A percentile compares a stretch with the other conserved stretches of the same genome.
Conservation (phyloP, 2,329 filamentous ascomycete species). For the Colletotrichum sojae region DNA sequence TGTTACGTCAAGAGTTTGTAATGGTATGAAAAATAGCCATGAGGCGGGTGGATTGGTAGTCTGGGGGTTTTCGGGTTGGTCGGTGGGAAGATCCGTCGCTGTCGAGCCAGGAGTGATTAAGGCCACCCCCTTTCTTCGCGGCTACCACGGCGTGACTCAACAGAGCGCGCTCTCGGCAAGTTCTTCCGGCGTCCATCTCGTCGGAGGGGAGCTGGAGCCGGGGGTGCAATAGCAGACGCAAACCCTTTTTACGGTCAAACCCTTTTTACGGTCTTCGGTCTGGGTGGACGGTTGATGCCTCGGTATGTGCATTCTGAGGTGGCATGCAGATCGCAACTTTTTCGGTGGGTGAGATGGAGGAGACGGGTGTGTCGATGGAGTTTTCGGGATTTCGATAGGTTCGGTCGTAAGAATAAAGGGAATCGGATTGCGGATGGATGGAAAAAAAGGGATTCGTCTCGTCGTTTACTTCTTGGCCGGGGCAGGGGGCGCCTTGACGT, state of each 20-base stretch:
- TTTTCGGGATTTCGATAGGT: neutral
- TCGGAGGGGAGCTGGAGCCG: neutral
- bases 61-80: neutral
- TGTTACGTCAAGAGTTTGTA: slow-evolving; percentile 23
- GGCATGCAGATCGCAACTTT: slow-evolving; percentile 7
- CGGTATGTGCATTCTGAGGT: slow-evolving; percentile 11
- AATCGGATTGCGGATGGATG: slow-evolving; percentile 16
- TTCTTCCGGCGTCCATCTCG: slow-evolving; percentile 18
- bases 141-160: neutral
- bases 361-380: neutral
- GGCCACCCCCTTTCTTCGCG: neutral
- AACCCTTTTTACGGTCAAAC: too few relatives aligned
- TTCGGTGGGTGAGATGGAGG: neutral
- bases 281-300: slow-evolving; percentile 16
- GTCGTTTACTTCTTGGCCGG: slow-evolving; percentile 67
- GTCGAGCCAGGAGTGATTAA: slow-evolving; percentile 5
- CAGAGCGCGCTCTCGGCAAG: slow-evolving; percentile 7
- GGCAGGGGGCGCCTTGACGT: slow-evolving; percentile 77
- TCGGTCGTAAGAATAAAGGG: slow-evolving; percentile 2
- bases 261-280: slow-evolving; percentile 5
- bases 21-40: slow-evolving; percentile 15
- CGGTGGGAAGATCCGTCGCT: neutral
- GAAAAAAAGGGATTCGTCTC: slow-evolving; percentile 14
- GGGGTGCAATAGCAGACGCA: neutral
- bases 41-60: neutral